Base-by-base conservation (phyloP, 441 rosid genomes). In the Brassica hybrid region DNA sequence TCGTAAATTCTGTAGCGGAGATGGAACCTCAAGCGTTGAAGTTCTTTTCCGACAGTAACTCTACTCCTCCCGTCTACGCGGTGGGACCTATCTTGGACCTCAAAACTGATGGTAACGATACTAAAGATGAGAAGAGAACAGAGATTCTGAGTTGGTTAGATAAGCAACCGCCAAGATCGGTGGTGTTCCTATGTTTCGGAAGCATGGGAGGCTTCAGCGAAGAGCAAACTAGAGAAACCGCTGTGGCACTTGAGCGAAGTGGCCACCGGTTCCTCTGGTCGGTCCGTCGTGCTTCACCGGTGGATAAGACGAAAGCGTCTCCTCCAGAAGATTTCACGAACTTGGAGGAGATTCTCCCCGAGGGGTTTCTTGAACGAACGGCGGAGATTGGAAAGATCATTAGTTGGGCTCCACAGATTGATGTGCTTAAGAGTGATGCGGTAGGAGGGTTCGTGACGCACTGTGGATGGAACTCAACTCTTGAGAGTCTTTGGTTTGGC, bases 121-220 rank as follows among this genome's bases (percentile, higher is more conserved):
- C 10, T 0, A 21, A 17, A 3, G 65, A 25, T 10, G 57, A 56
- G 27, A 65, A 60, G 50, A 41, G 4, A 56, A 34, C 0, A 23
- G 27, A 60, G 71, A 73, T 48, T 59, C 71, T 73, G 10, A 1
- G 48, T 5, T 91, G 97, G 94, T 81, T 91, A 6, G 86, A 85
- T 59, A 65, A 74, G 67, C 94, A 90, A 34, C 87, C 91, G 1
- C 67, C 65, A 0, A 71, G 61, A n/a, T 87, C 92, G 1, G 94
- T 89, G 1, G 81, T 87, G 65, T 91, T 90, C 73, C 76, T 91
- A 21, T 90, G 94, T 60, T 91, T 90, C 38, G 93, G 96, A 69
- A 89, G 91, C 82, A 54, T 9, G 85, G 93, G 91, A 67, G 73
- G 88, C 50, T 84, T 91, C 6, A 30, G 6, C 38, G 76, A 12